Conservation (phyloP, 2,329 filamentous ascomycete genomes). For the Arthrobotrys sinensis region DNA sequence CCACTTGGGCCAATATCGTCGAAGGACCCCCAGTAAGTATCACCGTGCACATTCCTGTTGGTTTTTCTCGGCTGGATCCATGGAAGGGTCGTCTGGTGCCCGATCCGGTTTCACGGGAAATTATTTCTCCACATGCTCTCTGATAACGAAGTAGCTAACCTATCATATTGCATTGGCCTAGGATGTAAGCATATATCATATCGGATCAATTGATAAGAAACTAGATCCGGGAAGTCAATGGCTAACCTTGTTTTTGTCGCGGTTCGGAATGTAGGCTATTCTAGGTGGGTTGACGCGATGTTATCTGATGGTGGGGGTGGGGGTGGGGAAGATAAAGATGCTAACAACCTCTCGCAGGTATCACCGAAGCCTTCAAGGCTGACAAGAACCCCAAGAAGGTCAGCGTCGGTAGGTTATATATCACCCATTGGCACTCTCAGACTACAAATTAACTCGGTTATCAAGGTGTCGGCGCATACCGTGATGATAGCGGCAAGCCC, state of each 20-base stretch:
- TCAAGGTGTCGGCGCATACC: constrained; percentile 87
- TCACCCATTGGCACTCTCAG: neutral
- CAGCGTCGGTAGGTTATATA: constrained; percentile 78
- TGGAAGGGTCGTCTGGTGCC: constrained; percentile 27
- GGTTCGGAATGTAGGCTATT: constrained; percentile 66
- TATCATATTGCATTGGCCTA: constrained; percentile 62
- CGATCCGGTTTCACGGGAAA: constrained; percentile 26
- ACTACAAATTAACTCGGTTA: constrained; percentile 22
- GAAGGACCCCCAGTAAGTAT: constrained; percentile 91
- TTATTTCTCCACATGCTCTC: constrained; percentile 56
- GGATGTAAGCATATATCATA: constrained; percentile 67
- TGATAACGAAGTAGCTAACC: constrained; percentile 50
- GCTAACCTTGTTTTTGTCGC: constrained; percentile 44
- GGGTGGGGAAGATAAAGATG: constrained; percentile 12
- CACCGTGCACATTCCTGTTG: constrained; percentile 41
- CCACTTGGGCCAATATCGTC: constrained; percentile 90
- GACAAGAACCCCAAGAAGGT: constrained; percentile 86
- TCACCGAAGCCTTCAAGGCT: constrained; percentile 78
- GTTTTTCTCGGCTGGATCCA: constrained; percentile 24
- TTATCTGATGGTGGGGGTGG: neutral
- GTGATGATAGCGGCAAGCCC: constrained; percentile 94
- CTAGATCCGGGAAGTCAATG: neutral
- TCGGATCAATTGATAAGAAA: constrained; percentile 36
- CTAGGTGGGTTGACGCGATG: constrained; percentile 67
- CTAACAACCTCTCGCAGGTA: constrained; percentile 46